phyloP scores from a whole-genome alignment of 805 yeast species.

The Clavispora phyllophila region DNA sequence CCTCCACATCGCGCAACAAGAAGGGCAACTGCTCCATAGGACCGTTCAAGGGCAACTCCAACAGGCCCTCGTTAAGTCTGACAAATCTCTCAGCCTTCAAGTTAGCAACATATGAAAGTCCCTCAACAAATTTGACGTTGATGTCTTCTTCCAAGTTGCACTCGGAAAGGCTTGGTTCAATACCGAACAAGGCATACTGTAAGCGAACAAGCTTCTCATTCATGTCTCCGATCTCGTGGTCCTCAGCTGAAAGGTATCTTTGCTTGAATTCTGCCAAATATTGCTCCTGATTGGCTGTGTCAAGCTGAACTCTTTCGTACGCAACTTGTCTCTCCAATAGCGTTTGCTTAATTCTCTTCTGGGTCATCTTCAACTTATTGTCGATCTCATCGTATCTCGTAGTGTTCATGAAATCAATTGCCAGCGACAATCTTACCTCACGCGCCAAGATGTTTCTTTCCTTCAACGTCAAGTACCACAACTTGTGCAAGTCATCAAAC shows the following conservation, averaged over 20 bases:
- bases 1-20: constrained; percentile 26
- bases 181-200: constrained; percentile 81
- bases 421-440: constrained; percentile 58
- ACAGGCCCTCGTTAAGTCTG: constrained; percentile 19
- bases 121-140: constrained; percentile 47
- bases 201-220: constrained; percentile 71
- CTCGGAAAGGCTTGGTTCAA: constrained; percentile 59
- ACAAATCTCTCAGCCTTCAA: constrained; percentile 49
- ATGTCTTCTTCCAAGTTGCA: constrained; percentile 54
- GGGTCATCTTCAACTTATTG: constrained; percentile 30
- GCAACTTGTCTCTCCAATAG: constrained; percentile 80
- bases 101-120: constrained; percentile 64
- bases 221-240: constrained; percentile 49
- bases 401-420: constrained; percentile 22
- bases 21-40: constrained; percentile 39
- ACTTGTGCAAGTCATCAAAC: constrained; percentile 83
- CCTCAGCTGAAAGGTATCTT: constrained; percentile 51
- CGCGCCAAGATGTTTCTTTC: constrained; percentile 78
- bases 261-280: constrained; percentile 55
- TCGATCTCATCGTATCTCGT: constrained; percentile 39
- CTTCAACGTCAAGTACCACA: constrained; percentile 84
- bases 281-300: constrained; percentile 38
- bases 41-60: constrained; percentile 34
- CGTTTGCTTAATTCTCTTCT: constrained; percentile 71
- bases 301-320: constrained; percentile 51